Percentiles rank a stretch among this genome's conserved stretches.
phyloP scores from a whole-genome alignment of 352 stramenopile species.

The Phytophthora citricola region DNA sequence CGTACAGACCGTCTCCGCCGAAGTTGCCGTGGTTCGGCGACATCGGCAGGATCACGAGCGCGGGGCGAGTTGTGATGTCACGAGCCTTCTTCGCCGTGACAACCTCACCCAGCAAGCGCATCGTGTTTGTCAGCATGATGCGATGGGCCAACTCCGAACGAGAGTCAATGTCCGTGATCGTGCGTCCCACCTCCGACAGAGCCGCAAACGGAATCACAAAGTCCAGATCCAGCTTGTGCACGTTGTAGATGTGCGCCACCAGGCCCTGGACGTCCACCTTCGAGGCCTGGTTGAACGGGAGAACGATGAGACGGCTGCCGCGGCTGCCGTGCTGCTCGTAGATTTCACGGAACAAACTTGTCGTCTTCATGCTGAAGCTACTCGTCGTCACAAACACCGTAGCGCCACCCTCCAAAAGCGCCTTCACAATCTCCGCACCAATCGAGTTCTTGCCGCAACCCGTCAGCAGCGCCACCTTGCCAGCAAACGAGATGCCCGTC shows the following conservation, averaged over 20 bases:
- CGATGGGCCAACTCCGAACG: constrained; percentile 84
- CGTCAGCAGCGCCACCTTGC: constrained; percentile 88
- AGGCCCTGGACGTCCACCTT: constrained; percentile 77
- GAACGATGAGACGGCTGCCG: constrained; percentile 76
- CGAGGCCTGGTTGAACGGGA: constrained; percentile 90
- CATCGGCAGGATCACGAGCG: constrained; percentile 79
- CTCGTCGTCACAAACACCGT: constrained; percentile 89
- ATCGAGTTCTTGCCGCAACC: constrained; percentile 89
- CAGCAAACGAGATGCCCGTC: constrained; percentile 82
- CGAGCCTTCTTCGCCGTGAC: constrained; percentile 76
- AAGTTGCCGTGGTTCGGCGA: constrained; percentile 91
- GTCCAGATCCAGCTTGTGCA: constrained; percentile 85
- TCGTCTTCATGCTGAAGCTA: constrained; percentile 69
- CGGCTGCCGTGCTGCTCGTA: constrained; percentile 88
- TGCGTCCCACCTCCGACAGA: constrained; percentile 53
- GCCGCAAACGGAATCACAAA: constrained; percentile 90
- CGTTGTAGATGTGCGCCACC: constrained; percentile 84
- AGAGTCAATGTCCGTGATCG: constrained; percentile 2
- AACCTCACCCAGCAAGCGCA: constrained; percentile 84
- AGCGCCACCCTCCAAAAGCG: constrained; percentile 84
- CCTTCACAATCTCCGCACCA: constrained; percentile 83
- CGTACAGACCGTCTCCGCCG: constrained; percentile 87
- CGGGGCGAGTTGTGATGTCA: constrained; percentile 76
- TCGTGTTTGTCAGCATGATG: constrained; percentile 90
- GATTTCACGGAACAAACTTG: constrained; percentile 73